Percentiles rank a stretch among this genome's conserved stretches.
phyloP scores from a whole-genome alignment of 192 early-diverging fungal species.

The Obelidium mucronatum region DNA sequence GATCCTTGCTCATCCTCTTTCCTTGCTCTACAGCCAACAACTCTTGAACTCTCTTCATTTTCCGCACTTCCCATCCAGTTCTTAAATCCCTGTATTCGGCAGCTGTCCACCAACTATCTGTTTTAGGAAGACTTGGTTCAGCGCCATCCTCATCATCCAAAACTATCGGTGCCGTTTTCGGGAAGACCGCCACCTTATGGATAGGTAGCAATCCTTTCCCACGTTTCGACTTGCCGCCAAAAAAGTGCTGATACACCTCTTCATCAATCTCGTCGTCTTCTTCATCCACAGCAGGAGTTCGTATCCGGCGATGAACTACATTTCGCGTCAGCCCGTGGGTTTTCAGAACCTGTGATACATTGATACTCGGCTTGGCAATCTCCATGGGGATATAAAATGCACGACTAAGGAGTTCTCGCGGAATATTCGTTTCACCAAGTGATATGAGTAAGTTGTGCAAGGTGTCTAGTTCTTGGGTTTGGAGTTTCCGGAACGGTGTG shows the following conservation, averaged over 20 bases:
- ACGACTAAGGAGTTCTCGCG: slow-evolving; percentile 5
- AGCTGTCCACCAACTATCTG: slow-evolving; percentile 20
- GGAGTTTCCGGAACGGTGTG: slow-evolving; percentile 14
- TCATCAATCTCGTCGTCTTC: slow-evolving; percentile 4
- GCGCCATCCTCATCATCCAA: slow-evolving; percentile 7
- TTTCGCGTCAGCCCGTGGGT: background rate
- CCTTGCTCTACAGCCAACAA: background rate
- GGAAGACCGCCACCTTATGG: slow-evolving; percentile 31
- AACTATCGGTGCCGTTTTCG: slow-evolving; percentile 2
- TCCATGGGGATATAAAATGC: slow-evolving; percentile 19
- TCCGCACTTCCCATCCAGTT: slow-evolving; percentile 7
- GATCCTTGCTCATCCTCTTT: slow-evolving; percentile 10
- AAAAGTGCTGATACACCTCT: background rate
- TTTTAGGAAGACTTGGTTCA: background rate
- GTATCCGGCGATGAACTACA: background rate
- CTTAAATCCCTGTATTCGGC: slow-evolving; percentile 16
- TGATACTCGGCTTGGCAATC: slow-evolving; percentile 12
- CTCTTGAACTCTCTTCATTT: background rate
- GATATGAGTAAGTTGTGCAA: background rate
- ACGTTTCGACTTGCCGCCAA: background rate
- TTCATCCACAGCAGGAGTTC: background rate
- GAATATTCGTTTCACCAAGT: background rate
- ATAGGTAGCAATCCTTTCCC: slow-evolving; percentile 27
- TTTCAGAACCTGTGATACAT: slow-evolving; percentile 3
- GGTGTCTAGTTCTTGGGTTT: background rate